A percentile compares a stretch with the other conserved stretches of the same genome.
phyloP scores from a whole-genome alignment of 2,329 filamentous ascomycete genomes.

The Rhynchosporium secalis region DNA sequence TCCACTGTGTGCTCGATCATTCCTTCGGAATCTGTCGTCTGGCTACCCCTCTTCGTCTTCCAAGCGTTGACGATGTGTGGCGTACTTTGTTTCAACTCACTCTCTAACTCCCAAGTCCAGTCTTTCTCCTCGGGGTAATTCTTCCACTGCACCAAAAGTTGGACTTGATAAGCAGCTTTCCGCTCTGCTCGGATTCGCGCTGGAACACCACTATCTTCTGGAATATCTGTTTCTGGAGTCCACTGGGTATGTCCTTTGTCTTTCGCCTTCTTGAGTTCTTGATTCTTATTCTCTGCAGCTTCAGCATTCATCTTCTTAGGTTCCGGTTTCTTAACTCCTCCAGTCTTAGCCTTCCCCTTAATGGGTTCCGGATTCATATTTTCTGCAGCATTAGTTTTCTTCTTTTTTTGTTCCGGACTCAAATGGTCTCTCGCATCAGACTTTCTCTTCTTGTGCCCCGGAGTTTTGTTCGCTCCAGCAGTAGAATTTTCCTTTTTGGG shows the following conservation, averaged over 20 bases:
- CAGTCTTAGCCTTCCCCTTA: no score
- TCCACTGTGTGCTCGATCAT: conserved; percentile 19
- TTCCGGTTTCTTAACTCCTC: no score
- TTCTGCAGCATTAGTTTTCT: no score
- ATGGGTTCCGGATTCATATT: no score
- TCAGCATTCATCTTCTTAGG: no score
- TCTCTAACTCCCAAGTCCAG: conserved; percentile 28
- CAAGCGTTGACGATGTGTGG: conserved; percentile 25
- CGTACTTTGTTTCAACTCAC: conserved; percentile 14
- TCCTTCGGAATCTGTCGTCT: background rate
- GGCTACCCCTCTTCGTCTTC: conserved; percentile 9
- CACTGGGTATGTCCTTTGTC: no score
- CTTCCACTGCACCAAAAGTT: conserved; percentile 30
- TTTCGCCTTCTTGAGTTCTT: no score
- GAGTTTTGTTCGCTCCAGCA: no score
- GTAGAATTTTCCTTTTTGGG: background rate
- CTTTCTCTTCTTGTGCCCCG: no score
- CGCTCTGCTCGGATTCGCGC: conserved; percentile 22
- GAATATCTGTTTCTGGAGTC: conserved; percentile 2
- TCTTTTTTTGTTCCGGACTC: no score
- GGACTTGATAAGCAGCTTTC: conserved; percentile 9
- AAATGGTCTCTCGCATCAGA: no score
- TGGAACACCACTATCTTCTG: conserved; percentile 7
- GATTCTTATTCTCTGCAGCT: no score
- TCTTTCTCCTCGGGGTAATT: conserved; percentile 26